Conservation (phyloP, 768 basidiomycete genomes). For the Suillus placidus region DNA sequence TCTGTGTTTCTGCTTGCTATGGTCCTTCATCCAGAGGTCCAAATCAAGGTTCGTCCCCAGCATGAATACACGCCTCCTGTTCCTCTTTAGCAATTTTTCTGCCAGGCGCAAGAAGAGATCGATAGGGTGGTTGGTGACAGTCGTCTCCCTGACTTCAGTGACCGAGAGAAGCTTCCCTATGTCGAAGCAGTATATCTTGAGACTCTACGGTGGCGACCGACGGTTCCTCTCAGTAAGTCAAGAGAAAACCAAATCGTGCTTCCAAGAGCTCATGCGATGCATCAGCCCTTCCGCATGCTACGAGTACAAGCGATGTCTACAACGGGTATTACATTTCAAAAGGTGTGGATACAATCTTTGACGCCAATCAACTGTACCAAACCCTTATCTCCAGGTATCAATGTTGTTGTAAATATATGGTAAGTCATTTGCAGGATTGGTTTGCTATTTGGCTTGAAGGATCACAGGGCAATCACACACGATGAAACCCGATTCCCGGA, state of each 20-base stretch:
- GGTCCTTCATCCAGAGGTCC: constrained; percentile 35
- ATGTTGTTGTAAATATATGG: constrained; percentile 31
- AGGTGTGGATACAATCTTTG: constrained; percentile 18
- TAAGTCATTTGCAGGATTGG: constrained; percentile 7
- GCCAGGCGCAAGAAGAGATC: constrained; percentile 34
- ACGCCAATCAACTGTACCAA: neutral
- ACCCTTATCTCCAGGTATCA: constrained; percentile 16
- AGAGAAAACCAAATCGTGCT: neutral
- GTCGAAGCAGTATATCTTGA: constrained; percentile 36
- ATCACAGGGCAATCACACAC: constrained; percentile 47
- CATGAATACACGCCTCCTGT: constrained; percentile 2
- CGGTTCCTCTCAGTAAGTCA: constrained; percentile 30
- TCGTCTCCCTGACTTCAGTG: constrained; percentile 31
- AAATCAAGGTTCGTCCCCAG: constrained; percentile 18
- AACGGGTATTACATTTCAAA: constrained; percentile 35
- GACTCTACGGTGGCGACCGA: constrained; percentile 34
- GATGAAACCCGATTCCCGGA: constrained; percentile 54
- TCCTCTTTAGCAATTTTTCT: constrained; percentile 4
- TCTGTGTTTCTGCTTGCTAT: constrained; percentile 37
- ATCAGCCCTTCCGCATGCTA: constrained; percentile 28
- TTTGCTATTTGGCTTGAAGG: constrained; percentile 2
- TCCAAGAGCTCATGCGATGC: neutral
- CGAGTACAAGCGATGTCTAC: constrained; percentile 27
- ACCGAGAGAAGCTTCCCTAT: constrained; percentile 33
- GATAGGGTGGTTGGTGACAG: constrained; percentile 32